These are phyloP conservation scores for Nemania diffusa DNA, from an alignment of 2,329 filamentous ascomycete genomes.

Conservation along the genomic window DNA sequence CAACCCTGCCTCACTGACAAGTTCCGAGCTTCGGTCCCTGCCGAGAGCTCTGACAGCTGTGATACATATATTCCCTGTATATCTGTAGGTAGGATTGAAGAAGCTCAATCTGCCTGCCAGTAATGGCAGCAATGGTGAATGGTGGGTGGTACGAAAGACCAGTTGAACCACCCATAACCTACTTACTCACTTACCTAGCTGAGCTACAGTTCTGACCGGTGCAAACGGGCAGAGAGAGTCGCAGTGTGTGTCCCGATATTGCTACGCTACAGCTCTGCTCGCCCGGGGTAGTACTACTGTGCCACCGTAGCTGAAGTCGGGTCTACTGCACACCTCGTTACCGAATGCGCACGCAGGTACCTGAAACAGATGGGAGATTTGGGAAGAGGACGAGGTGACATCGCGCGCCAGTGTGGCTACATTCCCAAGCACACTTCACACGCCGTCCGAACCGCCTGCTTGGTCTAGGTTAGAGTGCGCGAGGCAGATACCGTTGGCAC, in stretches of 20 bases:
- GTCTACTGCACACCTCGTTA: slow-evolving; percentile 19
- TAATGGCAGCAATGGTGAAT: too few species aligned
- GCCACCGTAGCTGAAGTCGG: slow-evolving; percentile 31
- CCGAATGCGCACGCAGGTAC: slow-evolving; percentile 18
- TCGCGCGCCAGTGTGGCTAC: slow-evolving; percentile 13
- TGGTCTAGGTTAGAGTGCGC: slow-evolving; percentile 9
- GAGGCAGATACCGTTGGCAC: slow-evolving; percentile 18
- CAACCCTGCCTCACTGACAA: not conserved
- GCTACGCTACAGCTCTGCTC: slow-evolving; percentile 11
- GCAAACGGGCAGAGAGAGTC: slow-evolving; percentile 14
- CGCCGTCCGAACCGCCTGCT: slow-evolving; percentile 16
- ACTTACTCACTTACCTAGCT: not conserved
- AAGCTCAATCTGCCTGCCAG: not conserved
- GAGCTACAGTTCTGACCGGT: not conserved
- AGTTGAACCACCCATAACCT: not conserved
- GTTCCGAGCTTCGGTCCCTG: not conserved
- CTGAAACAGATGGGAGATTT: slow-evolving; percentile 28
- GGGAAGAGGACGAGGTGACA: slow-evolving; percentile 22
- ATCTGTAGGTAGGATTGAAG: not conserved
- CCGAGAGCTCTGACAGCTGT: not conserved
- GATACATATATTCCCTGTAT: not conserved
- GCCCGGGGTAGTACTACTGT: slow-evolving; percentile 25
- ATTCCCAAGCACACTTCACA: slow-evolving; percentile 18
- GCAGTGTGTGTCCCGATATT: slow-evolving; percentile 24
- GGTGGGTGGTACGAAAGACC: not conserved